Conservation (phyloP, 2,329 filamentous ascomycete species). For the Trichophyton mentagrophytes region DNA sequence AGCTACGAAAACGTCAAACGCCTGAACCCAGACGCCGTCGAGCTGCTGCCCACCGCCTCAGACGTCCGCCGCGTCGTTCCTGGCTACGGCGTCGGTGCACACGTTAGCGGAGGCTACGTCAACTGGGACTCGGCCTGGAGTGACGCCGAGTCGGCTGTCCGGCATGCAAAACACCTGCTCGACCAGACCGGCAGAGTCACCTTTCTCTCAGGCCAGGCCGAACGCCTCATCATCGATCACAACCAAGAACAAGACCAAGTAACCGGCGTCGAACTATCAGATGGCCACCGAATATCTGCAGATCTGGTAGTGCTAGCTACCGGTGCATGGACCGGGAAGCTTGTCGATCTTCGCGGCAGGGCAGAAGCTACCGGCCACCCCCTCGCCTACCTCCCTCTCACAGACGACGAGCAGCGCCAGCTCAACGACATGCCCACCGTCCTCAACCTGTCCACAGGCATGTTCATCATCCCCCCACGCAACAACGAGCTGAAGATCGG, state of each 20-base stretch:
- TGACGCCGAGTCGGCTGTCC: conserved; percentile 31
- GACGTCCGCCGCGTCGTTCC: conserved; percentile 26
- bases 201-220: conserved; percentile 26
- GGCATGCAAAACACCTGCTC: conserved; percentile 27
- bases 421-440: conserved; percentile 55
- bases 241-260: conserved; percentile 8
- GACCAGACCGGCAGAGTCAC: conserved; percentile 25
- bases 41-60: conserved; percentile 22
- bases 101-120: conserved; percentile 32
- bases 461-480: conserved; percentile 44
- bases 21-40: conserved; percentile 24
- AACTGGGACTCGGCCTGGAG: conserved; percentile 38
- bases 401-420: conserved; percentile 52
- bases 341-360: conserved; percentile 66
- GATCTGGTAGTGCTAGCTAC: conserved; percentile 69
- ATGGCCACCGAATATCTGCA: conserved; percentile 43
- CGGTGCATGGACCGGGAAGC: conserved; percentile 70
- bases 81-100: conserved; percentile 23
- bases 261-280: conserved; percentile 40
- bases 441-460: conserved; percentile 37
- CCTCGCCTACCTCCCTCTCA: conserved; percentile 64
- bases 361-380: conserved; percentile 71
- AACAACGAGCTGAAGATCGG: conserved; percentile 53
- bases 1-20: conserved; percentile 31
- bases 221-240: conserved; percentile 16